Percentiles rank a stretch among this genome's conserved stretches.
These are phyloP conservation scores for Geopyxis carbonaria DNA, from an alignment of 495 filamentous ascomycete genomes.

Conservation along the genomic window DNA sequence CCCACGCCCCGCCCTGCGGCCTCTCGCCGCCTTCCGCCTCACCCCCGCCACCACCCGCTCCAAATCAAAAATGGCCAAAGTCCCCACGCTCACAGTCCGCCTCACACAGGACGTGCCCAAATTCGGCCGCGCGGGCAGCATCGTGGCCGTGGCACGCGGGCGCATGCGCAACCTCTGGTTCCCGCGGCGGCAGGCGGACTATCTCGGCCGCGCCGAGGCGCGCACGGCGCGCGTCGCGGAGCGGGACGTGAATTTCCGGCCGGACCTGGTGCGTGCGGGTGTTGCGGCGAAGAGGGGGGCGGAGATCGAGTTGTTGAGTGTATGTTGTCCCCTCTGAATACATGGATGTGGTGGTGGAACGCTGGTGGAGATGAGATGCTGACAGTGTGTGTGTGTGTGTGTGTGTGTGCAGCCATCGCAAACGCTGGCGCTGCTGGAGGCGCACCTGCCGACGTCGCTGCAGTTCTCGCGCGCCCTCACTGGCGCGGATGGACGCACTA, in stretches of 20 bases:
- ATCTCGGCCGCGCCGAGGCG: constrained; percentile 25
- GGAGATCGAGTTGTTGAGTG: constrained; percentile 19
- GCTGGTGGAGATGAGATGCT: too few species aligned
- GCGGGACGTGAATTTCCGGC: constrained; percentile 33
- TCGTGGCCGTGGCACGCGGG: constrained; percentile 36
- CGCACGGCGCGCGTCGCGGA: constrained; percentile 23
- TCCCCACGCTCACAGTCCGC: constrained; percentile 38
- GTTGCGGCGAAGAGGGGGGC: constrained; percentile 16
- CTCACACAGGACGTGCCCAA: constrained; percentile 41
- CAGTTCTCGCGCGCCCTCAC: constrained; percentile 39
- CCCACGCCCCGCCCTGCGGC: constrained; percentile 13
- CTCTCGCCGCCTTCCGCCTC: constrained; percentile 12
- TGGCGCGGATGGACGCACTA: constrained; percentile 25
- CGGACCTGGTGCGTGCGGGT: constrained; percentile 10
- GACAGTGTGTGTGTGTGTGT: constrained; percentile 5
- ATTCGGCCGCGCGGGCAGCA: constrained; percentile 43
- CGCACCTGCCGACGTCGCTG: constrained; percentile 32
- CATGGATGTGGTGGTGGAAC: neutral
- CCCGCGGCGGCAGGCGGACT: constrained; percentile 37
- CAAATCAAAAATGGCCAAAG: constrained; percentile 36
- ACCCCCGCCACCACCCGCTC: constrained; percentile 32
- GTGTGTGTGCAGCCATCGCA: constrained; percentile 32
- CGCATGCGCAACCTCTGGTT: constrained; percentile 36
- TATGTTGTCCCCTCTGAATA: neutral
- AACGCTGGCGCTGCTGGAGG: constrained; percentile 32